Evolutionary conservation across 2,329 filamentous ascomycete species (phyloP).

Genomic region (Grosmannia serpens): DNA sequence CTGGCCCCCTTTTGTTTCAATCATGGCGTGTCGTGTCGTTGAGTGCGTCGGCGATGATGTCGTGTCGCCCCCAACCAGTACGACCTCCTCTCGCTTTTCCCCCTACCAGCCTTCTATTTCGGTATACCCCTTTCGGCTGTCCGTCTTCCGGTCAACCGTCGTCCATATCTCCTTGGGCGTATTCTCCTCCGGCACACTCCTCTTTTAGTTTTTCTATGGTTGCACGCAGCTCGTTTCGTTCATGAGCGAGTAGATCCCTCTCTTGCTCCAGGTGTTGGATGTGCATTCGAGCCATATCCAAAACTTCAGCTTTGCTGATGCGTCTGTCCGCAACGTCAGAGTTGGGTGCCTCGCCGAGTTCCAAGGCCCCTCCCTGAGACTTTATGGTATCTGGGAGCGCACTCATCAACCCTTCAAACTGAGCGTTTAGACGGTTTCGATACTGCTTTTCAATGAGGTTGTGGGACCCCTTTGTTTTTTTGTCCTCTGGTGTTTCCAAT

Average conservation of each 20-base stretch:
- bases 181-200: not conserved
- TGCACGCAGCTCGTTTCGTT: slow-evolving; percentile 16
- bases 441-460: slow-evolving; percentile 14
- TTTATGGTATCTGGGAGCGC: slow-evolving; percentile 9
- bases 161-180: not conserved
- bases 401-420: slow-evolving; percentile 12
- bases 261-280: slow-evolving; percentile 22
- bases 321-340: slow-evolving; percentile 15
- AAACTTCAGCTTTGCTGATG: slow-evolving; percentile 25
- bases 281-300: slow-evolving; percentile 23
- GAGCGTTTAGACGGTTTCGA: slow-evolving; percentile 11
- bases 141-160: not conserved
- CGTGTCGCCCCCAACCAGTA: not conserved
- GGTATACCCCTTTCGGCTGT: not conserved
- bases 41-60: not conserved
- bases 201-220: slow-evolving; percentile 9
- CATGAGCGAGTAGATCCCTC: slow-evolving; percentile 17
- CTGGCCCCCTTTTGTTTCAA: not conserved
- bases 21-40: not conserved
- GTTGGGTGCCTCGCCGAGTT: slow-evolving; percentile 1
- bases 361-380: not conserved
- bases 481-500: slow-evolving; percentile 13
- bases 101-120: not conserved
- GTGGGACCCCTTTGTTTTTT: slow-evolving; percentile 6
- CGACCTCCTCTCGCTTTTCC: not conserved